Conservation (phyloP, 2,329 filamentous ascomycete species). For the Aureobasidium leucospermi region DNA sequence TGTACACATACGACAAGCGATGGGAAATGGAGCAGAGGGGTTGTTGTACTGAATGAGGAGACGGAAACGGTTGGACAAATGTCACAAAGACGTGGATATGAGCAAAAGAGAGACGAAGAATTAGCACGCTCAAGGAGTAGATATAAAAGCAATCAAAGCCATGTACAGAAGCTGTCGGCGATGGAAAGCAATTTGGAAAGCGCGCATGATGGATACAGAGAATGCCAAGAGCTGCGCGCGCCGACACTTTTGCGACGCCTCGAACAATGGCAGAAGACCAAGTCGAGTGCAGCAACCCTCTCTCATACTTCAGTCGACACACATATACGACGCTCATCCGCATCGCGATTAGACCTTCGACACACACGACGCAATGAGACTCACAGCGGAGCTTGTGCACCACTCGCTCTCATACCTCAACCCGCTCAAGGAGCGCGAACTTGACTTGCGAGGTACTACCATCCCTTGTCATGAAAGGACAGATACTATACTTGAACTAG, state of each 20-base stretch:
- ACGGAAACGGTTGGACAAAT: too few species aligned
- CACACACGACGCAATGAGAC: conserved; percentile 59
- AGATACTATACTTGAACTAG: conserved; percentile 78
- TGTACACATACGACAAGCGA: not conserved
- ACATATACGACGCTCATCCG: not conserved
- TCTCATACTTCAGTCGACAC: too few species aligned
- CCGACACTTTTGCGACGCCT: not conserved
- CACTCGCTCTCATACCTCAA: conserved; percentile 97
- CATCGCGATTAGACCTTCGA: not conserved
- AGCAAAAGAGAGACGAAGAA: too few species aligned
- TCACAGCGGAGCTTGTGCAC: conserved; percentile 91
- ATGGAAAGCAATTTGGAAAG: too few species aligned
- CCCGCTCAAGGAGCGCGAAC: conserved; percentile 95
- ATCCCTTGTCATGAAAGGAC: conserved; percentile 61
- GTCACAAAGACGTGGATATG: too few species aligned
- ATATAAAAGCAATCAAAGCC: too few species aligned
- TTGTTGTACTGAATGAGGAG: too few species aligned
- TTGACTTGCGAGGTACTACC: conserved; percentile 94
- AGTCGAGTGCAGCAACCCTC: too few species aligned
- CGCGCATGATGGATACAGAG: too few species aligned
- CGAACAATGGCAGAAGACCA: not conserved
- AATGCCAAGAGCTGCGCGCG: not conserved
- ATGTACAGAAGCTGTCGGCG: too few species aligned
- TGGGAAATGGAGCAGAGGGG: not conserved
- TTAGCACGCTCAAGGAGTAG: too few species aligned